Evolutionary conservation across 2,329 filamentous ascomycete genomes (phyloP), one percentile per base, ranked within the genome.

Genomic region (Colletotrichum spaethianum): DNA sequence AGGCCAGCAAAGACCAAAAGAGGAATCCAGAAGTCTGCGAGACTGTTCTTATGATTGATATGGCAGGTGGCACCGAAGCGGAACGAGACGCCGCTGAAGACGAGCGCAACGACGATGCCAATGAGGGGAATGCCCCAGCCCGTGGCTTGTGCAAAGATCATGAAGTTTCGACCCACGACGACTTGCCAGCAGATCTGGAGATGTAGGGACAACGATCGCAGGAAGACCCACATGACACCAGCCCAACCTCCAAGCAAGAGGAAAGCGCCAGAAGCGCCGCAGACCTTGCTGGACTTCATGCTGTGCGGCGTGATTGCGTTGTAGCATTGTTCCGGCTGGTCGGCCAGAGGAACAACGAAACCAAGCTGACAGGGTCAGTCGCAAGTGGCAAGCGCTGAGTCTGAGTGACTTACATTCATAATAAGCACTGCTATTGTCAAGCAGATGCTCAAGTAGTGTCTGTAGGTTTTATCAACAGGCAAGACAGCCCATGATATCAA

Each of bases 141-240:
- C 11, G 92, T 84, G 20, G 89, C 87, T 78, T 98, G 91, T 3
- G 96, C 92, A 75, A 90, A 89, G 86, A 94, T 94, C 91, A 98
- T 98, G 82, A 98, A 98, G 77, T 89, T 93, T 55, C 91, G 90
- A 48, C 96, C 96, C 4, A 97, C 93, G 9, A 96, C 91, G 42
- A 97, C 88, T 81, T 98, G 95, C 96, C 96, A 99, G 86, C 95
- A 98, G 75, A 99, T 98, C 82, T 98, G 96, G 33, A 99, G 90
- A 82, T 99, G 96, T 77, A 99, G 92, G 5, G 95, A 97, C 42
- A 98, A 84, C 0, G 96, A 93, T 74, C 96, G 91, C 72, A 98
- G 88, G 80, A 98, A 97, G 74, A 95, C 91, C 96, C 96, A 99
- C 82, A 97, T 91, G 40, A 94, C 90, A 56, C 92, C 93, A 38